Evolutionary conservation across 768 basidiomycete species (phyloP).

Genomic region (Xerocomellus amylosporus): DNA sequence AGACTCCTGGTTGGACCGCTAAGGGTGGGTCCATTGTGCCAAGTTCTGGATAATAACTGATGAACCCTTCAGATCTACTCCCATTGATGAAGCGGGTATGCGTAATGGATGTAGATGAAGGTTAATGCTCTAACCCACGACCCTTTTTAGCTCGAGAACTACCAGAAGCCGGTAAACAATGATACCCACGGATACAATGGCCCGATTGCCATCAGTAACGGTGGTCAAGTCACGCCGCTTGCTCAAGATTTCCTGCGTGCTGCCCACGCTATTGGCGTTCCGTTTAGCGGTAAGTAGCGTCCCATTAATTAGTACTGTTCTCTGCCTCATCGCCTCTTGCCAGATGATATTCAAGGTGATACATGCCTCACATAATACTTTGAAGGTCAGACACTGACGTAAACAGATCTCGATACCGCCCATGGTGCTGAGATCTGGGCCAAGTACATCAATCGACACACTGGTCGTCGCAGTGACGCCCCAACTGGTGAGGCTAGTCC

Average conservation of each 20-base stretch:
- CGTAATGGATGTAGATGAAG: not conserved
- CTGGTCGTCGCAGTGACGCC: constrained; percentile 68
- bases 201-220: constrained; percentile 72
- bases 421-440: constrained; percentile 73
- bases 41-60: not conserved
- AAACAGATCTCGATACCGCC: constrained; percentile 51
- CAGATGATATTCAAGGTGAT: constrained; percentile 63
- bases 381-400: not conserved
- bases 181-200: constrained; percentile 68
- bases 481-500: constrained; percentile 49
- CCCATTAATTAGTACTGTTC: not conserved
- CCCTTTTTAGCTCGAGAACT: constrained; percentile 59
- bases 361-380: not conserved
- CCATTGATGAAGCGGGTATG: constrained; percentile 68
- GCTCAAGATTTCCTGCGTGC: constrained; percentile 71
- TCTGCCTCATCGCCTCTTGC: not conserved
- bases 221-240: constrained; percentile 58
- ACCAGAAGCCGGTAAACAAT: constrained; percentile 70
- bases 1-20: constrained; percentile 64
- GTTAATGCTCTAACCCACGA: not conserved
- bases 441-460: constrained; percentile 74
- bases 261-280: constrained; percentile 56
- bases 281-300: constrained; percentile 53
- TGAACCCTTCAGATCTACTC: constrained; percentile 48
- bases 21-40: constrained; percentile 40